phyloP scores from a whole-genome alignment of 140 eudicot genomes.

The Anethum foeniculum region DNA sequence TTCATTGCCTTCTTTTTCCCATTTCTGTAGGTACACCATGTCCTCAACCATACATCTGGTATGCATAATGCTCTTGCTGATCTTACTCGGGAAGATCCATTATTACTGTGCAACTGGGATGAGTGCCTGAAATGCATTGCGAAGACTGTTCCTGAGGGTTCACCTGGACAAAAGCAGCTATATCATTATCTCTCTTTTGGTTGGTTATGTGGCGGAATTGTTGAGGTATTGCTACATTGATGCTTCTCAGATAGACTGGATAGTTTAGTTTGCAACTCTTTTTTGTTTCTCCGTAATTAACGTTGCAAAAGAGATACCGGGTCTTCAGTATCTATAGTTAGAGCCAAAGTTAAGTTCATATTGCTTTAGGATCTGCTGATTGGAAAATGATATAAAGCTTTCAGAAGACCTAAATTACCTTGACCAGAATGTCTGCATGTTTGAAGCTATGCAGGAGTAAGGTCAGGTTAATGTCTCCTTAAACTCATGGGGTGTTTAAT shows the following conservation, averaged over 20 bases:
- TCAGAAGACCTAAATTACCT: not conserved
- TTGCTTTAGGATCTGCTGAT: not conserved
- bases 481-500: not conserved
- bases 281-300: not conserved
- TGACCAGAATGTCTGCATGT: not conserved
- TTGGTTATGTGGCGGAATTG: constrained; percentile 92
- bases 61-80: constrained; percentile 73
- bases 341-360: not conserved
- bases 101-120: constrained; percentile 58
- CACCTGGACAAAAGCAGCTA: constrained; percentile 71
- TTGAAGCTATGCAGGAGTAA: not conserved
- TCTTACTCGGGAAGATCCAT: constrained; percentile 54
- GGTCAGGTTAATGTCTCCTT: not conserved
- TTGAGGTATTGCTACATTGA: constrained; percentile 55
- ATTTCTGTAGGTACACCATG: constrained; percentile 65
- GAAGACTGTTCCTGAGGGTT: constrained; percentile 56
- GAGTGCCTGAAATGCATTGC: constrained; percentile 65
- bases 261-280: not conserved
- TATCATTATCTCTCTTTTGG: constrained; percentile 93
- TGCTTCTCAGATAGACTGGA: not conserved
- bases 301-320: not conserved
- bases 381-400: not conserved
- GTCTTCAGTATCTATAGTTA: not conserved
- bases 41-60: constrained; percentile 94
- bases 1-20: not conserved